Evolutionary conservation across 148 eudicot species (phyloP).

Genomic region (Silene conica): DNA sequence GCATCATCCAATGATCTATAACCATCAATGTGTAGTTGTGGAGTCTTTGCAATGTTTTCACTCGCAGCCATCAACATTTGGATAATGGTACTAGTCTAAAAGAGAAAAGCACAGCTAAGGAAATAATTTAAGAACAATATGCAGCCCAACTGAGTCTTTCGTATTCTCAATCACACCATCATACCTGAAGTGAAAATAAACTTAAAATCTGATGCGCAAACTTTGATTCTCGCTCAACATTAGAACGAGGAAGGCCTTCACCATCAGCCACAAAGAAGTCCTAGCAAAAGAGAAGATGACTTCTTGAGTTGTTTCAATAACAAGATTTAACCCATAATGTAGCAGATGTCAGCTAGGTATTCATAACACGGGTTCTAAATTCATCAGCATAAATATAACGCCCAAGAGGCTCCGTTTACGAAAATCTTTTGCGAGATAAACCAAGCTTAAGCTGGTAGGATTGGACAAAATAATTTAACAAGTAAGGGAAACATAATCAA

Average conservation of each 20-base stretch:
- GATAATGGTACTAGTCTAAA: conserved; percentile 70
- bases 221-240: conserved; percentile 70
- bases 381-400: not conserved
- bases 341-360: not conserved
- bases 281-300: conserved; percentile 32
- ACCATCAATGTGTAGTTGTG: conserved; percentile 29
- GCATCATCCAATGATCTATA: conserved; percentile 57
- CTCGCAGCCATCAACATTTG: conserved; percentile 83
- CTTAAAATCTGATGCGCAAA: conserved; percentile 63
- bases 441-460: not conserved
- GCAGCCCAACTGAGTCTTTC: conserved; percentile 3
- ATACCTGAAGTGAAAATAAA: conserved; percentile 74
- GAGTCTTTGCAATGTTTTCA: conserved; percentile 48
- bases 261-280: conserved; percentile 94
- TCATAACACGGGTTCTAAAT: not conserved
- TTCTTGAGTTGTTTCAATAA: conserved; percentile 8
- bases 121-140: not conserved
- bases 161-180: conserved; percentile 1
- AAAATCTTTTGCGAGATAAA: too few relatives aligned
- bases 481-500: not conserved
- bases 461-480: not conserved
- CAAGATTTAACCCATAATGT: not conserved
- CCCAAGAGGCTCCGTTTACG: too few relatives aligned
- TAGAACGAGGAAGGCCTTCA: conserved; percentile 93
- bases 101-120: conserved; percentile 1